Conservation (phyloP, 169 alveolate genomes). For the Cryptosporidium sp. region DNA sequence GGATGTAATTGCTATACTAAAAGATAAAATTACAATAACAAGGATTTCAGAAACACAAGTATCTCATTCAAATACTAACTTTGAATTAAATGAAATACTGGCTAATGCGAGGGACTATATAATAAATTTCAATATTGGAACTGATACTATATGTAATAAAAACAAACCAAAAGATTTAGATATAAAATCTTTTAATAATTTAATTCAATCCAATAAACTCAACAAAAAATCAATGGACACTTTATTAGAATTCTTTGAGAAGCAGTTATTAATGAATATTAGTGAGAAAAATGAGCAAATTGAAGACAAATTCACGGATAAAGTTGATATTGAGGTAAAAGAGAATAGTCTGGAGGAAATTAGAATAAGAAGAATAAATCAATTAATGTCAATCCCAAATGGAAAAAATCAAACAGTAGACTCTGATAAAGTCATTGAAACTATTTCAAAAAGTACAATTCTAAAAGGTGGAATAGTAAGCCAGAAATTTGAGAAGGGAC, state of each 20-base stretch:
- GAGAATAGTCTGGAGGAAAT: slow-evolving; percentile 23
- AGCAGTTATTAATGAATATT: neutral
- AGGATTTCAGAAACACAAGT: neutral
- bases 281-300: neutral
- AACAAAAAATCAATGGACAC: slow-evolving; percentile 16
- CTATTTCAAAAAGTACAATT: slow-evolving; percentile 49
- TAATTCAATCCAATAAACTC: neutral
- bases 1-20: neutral
- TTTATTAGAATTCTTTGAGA: slow-evolving; percentile 1
- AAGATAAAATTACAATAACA: slow-evolving; percentile 8
- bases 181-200: neutral
- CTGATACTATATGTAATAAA: neutral
- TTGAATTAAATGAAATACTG: neutral
- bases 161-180: neutral
- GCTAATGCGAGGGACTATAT: slow-evolving; percentile 3
- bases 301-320: neutral
- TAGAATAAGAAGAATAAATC: slow-evolving; percentile 30
- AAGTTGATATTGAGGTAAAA: neutral
- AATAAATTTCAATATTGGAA: neutral
- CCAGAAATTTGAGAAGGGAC: slow-evolving; percentile 13
- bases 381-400: neutral
- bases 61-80: neutral
- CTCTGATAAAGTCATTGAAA: slow-evolving; percentile 15
- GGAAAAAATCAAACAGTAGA: neutral
- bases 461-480: slow-evolving; percentile 42